phyloP scores from a whole-genome alignment of 345 rosid genomes.

The Pistacia integerrima region DNA sequence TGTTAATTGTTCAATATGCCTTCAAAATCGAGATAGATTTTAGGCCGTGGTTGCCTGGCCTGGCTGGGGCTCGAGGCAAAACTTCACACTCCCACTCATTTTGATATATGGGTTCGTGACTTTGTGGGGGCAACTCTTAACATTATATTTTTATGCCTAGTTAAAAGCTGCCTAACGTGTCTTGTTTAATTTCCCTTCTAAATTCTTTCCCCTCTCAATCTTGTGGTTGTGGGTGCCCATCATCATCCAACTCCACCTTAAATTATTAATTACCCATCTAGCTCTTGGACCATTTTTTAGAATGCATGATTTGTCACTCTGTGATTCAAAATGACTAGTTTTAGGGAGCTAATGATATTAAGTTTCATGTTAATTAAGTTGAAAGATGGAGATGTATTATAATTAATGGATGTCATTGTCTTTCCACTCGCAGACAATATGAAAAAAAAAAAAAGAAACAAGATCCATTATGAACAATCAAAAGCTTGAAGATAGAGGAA shows the following conservation, averaged over 20 bases:
- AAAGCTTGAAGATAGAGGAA: neutral
- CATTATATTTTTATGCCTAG: constrained; percentile 11
- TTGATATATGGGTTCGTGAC: constrained; percentile 8
- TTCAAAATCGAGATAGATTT: constrained; percentile 30
- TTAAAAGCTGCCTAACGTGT: constrained; percentile 23
- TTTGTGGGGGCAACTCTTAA: constrained; percentile 25
- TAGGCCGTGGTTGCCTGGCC: neutral
- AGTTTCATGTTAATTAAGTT: neutral
- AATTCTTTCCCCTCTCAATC: constrained; percentile 29
- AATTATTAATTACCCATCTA: neutral
- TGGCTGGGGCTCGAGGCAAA: constrained; percentile 48
- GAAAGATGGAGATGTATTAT: neutral
- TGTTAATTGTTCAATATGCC: constrained; percentile 25
- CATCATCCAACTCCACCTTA: neutral
- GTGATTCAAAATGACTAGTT: too few species aligned
- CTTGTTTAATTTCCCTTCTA: constrained; percentile 29
- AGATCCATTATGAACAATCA: constrained; percentile 1
- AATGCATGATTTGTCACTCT: neutral
- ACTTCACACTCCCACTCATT: constrained; percentile 13
- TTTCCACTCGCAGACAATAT: constrained; percentile 16
- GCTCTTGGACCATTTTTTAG: neutral
- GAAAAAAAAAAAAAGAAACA: constrained; percentile 5
- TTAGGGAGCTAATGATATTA: too few species aligned
- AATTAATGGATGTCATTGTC: constrained; percentile 17
- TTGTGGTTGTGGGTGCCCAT: constrained; percentile 19